These are phyloP conservation scores for Heliosperma pusillum DNA, from an alignment of 148 eudicot genomes.

Conservation along the genomic window DNA sequence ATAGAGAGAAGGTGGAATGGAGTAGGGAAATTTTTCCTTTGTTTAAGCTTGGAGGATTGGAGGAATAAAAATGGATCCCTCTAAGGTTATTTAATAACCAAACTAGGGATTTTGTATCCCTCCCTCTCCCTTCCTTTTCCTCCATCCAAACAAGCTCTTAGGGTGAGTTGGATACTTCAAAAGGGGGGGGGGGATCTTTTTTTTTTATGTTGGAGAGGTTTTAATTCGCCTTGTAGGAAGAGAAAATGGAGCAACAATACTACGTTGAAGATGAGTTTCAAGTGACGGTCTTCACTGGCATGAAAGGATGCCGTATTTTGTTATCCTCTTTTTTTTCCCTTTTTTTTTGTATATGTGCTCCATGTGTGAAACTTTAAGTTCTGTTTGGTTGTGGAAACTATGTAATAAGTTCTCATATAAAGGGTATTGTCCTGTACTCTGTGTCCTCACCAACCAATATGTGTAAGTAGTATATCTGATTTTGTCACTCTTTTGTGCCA, in stretches of 20 bases:
- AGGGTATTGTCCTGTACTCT: constrained; percentile 2
- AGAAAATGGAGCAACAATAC: background rate
- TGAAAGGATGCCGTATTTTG: background rate
- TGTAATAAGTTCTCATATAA: background rate
- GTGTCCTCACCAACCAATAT: background rate
- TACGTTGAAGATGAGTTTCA: background rate
- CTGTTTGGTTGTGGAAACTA: background rate
- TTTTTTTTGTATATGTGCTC: background rate
- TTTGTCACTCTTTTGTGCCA: background rate
- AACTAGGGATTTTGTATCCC: background rate
- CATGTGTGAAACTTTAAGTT: background rate
- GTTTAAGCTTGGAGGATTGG: background rate
- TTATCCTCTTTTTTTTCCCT: no score
- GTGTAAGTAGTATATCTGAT: background rate
- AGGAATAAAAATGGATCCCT: background rate
- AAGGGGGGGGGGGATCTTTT: no score
- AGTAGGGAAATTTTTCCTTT: background rate
- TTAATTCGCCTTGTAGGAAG: no score
- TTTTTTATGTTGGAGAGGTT: no score
- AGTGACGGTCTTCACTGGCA: background rate
- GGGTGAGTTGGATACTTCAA: no score
- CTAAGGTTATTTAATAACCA: background rate
- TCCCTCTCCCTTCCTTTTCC: background rate
- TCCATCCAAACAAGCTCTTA: no score
- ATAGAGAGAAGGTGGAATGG: background rate